Evolutionary conservation across 108 stramenopile genomes (phyloP).

Genomic region (Cylindrotheca closterium): DNA sequence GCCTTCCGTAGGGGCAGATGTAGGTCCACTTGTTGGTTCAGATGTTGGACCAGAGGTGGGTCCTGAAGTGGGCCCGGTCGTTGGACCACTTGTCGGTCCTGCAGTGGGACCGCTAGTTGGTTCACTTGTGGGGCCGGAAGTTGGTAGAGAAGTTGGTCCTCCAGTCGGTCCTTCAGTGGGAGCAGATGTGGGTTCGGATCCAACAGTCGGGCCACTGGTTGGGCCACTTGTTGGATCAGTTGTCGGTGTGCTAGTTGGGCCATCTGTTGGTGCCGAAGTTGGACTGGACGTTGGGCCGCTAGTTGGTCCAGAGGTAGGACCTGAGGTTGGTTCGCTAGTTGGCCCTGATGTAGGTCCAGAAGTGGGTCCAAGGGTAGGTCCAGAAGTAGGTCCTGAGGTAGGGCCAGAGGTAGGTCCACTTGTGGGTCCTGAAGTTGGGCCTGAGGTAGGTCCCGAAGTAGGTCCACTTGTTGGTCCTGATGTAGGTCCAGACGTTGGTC

Average conservation of each 20-base stretch:
- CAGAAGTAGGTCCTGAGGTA: too few species aligned
- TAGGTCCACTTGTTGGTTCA: slow-evolving; percentile 11
- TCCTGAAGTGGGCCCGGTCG: slow-evolving; percentile 8
- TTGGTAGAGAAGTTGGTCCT: slow-evolving; percentile 16
- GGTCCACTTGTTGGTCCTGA: slow-evolving; percentile 5
- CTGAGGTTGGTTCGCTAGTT: slow-evolving; percentile 1
- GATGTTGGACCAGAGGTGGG: slow-evolving; percentile 11
- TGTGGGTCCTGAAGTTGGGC: slow-evolving; percentile 6
- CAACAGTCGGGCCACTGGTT: slow-evolving; percentile 2
- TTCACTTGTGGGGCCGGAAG: neutral
- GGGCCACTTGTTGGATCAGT: slow-evolving; percentile 12
- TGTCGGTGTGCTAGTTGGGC: slow-evolving; percentile 5
- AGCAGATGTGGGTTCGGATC: slow-evolving; percentile 11
- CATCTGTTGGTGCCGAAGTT: slow-evolving; percentile 1
- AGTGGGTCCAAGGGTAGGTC: slow-evolving; percentile 8
- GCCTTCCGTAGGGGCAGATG: too few species aligned
- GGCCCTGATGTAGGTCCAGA: too few species aligned
- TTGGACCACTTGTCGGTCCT: slow-evolving; percentile 2
- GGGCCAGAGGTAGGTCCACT: too few species aligned
- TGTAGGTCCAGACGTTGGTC: too few species aligned
- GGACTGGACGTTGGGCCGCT: neutral
- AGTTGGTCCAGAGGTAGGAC: too few species aligned
- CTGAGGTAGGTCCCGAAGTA: neutral
- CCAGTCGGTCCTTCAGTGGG: slow-evolving; percentile 16
- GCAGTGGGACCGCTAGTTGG: neutral